A percentile compares a stretch with the other conserved stretches of the same genome.
phyloP scores from a whole-genome alignment of 2,329 filamentous ascomycete genomes.

The Ophiostoma sp. region DNA sequence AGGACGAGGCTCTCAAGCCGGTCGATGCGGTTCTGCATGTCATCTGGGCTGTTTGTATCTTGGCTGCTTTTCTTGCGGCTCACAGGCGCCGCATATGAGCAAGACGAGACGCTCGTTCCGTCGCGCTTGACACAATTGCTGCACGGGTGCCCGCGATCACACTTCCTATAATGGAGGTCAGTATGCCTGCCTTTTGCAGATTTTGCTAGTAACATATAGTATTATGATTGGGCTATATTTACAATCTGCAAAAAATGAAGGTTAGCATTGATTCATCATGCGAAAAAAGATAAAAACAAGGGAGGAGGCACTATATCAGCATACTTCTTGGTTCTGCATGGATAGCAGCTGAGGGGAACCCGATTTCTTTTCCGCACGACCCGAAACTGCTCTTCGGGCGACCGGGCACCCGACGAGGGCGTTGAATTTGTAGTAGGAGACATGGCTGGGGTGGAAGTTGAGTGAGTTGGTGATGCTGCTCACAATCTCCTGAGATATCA shows the following conservation, averaged over 20 bases:
- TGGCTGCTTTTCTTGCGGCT: slow-evolving; percentile 68
- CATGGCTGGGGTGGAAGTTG: slow-evolving; percentile 41
- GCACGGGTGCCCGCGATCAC: slow-evolving; percentile 84
- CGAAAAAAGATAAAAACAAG: background rate
- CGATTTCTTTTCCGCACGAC: slow-evolving; percentile 89
- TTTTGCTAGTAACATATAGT: background rate
- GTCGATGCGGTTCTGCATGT: slow-evolving; percentile 98
- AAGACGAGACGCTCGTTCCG: slow-evolving; percentile 71
- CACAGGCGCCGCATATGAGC: slow-evolving; percentile 71
- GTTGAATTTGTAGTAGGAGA: slow-evolving; percentile 71
- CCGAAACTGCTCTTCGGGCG: slow-evolving; percentile 78
- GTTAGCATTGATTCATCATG: slow-evolving; percentile 16
- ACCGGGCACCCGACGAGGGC: slow-evolving; percentile 69
- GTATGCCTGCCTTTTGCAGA: background rate
- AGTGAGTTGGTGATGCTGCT: background rate
- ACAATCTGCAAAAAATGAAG: slow-evolving; percentile 22
- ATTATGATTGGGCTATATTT: slow-evolving; percentile 9
- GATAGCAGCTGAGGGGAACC: slow-evolving; percentile 84
- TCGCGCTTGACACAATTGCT: slow-evolving; percentile 93
- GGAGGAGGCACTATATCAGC: slow-evolving; percentile 28
- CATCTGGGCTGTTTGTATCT: slow-evolving; percentile 65
- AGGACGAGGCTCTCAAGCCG: slow-evolving; percentile 86
- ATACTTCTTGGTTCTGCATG: slow-evolving; percentile 86
- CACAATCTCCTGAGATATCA: background rate
- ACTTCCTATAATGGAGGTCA: slow-evolving; percentile 57